These are phyloP conservation scores for Pestalotiopsis fici DNA, from an alignment of 2,329 filamentous ascomycete genomes.

Conservation along the genomic window DNA sequence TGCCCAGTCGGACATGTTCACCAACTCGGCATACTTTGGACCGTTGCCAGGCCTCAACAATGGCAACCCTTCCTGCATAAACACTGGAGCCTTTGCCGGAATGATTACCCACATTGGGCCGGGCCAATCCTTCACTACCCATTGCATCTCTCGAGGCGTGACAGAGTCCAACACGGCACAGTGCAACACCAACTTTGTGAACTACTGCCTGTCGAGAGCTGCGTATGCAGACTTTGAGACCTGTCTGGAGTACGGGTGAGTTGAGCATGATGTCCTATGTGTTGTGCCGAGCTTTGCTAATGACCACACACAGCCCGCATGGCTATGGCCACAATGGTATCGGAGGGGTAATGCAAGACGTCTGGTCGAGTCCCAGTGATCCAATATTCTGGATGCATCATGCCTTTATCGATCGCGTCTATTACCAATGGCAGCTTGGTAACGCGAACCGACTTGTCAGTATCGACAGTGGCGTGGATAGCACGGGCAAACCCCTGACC, in stretches of 20 bases:
- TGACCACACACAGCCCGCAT: slow-evolving; percentile 17
- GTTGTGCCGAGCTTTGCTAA: not conserved
- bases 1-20: slow-evolving; percentile 27
- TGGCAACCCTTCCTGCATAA: slow-evolving; percentile 27
- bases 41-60: slow-evolving; percentile 23
- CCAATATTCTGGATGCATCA: slow-evolving; percentile 35
- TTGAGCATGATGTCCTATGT: not conserved
- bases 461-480: slow-evolving; percentile 1
- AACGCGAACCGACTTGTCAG: slow-evolving; percentile 2
- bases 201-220: slow-evolving; percentile 13
- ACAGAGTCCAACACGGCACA: slow-evolving; percentile 26
- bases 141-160: slow-evolving; percentile 32
- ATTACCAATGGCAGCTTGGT: slow-evolving; percentile 6
- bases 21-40: slow-evolving; percentile 26
- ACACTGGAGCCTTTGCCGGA: slow-evolving; percentile 25
- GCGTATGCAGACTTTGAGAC: slow-evolving; percentile 10
- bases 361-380: slow-evolving; percentile 30
- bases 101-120: slow-evolving; percentile 17
- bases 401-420: slow-evolving; percentile 21
- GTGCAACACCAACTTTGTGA: slow-evolving; percentile 17
- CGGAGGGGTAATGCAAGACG: slow-evolving; percentile 31
- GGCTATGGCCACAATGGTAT: slow-evolving; percentile 34
- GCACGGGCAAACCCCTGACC: not conserved
- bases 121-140: slow-evolving; percentile 23
- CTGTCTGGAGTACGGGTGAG: slow-evolving; percentile 14